These are phyloP conservation scores for Spinellus fusiger DNA, from an alignment of 192 early-diverging fungal species.

Conservation along the genomic window DNA sequence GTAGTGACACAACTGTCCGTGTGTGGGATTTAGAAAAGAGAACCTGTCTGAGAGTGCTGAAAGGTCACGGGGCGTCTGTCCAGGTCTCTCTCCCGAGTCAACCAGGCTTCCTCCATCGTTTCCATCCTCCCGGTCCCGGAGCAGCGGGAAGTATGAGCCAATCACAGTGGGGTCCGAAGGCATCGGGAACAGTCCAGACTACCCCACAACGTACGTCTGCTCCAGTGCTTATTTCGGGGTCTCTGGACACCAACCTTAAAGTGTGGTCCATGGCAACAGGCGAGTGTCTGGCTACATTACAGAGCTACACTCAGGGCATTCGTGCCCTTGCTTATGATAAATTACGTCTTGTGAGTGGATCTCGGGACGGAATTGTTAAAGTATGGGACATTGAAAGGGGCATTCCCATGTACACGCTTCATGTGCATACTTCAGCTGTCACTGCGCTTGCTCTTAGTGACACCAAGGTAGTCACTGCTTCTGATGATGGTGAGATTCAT, in stretches of 20 bases:
- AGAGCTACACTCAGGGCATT: slow-evolving; percentile 78
- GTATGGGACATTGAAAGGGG: slow-evolving; percentile 72
- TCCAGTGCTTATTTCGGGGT: slow-evolving; percentile 72
- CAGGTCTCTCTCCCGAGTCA: slow-evolving; percentile 40
- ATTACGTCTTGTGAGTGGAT: slow-evolving; percentile 58
- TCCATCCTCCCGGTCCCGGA: slow-evolving; percentile 10
- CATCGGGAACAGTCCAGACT: slow-evolving; percentile 18
- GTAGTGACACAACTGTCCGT: slow-evolving; percentile 80
- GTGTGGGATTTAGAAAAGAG: slow-evolving; percentile 79
- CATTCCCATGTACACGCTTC: slow-evolving; percentile 55
- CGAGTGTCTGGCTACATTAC: slow-evolving; percentile 65
- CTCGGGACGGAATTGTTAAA: slow-evolving; percentile 60
- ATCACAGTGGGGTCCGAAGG: slow-evolving; percentile 17
- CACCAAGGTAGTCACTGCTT: slow-evolving; percentile 79
- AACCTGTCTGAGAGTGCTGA: slow-evolving; percentile 54
- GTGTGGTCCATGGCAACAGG: slow-evolving; percentile 90
- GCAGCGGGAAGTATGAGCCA: neutral
- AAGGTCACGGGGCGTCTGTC: slow-evolving; percentile 67
- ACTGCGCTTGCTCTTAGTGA: slow-evolving; percentile 80
- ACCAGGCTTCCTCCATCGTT: slow-evolving; percentile 27
- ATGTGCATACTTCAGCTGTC: slow-evolving; percentile 58
- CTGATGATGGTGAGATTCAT: slow-evolving; percentile 72
- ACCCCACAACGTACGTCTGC: slow-evolving; percentile 7
- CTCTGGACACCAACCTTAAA: slow-evolving; percentile 80
- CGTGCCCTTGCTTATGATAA: slow-evolving; percentile 80